These are phyloP conservation scores for Lactifluus subvellereus DNA, from an alignment of 768 basidiomycete species.

Conservation along the genomic window DNA sequence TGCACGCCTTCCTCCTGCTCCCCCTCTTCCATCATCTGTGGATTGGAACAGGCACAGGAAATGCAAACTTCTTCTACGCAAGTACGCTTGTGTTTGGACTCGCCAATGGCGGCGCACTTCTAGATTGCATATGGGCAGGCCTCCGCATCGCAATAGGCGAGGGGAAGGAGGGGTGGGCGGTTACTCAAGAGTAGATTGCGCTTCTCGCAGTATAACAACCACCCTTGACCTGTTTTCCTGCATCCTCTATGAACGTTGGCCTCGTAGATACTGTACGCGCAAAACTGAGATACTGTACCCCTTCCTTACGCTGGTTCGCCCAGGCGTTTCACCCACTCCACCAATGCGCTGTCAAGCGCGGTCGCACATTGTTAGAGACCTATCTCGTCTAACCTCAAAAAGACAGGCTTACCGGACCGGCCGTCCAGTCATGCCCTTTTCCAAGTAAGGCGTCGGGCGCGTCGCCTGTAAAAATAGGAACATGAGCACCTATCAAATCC, in stretches of 20 bases:
- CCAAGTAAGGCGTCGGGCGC: slow-evolving; percentile 53
- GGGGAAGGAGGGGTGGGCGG: slow-evolving; percentile 45
- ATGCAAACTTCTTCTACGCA: slow-evolving; percentile 98
- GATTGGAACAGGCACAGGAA: slow-evolving; percentile 87
- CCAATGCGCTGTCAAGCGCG: slow-evolving; percentile 15
- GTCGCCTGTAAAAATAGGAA: slow-evolving; percentile 37
- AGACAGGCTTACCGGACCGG: slow-evolving; percentile 56
- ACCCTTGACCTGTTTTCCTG: background rate
- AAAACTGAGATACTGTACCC: background rate
- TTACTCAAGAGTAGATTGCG: slow-evolving; percentile 49
- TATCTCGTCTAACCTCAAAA: background rate
- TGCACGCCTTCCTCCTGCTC: slow-evolving; percentile 78
- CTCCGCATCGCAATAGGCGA: slow-evolving; percentile 64
- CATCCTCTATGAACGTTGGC: background rate
- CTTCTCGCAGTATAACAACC: background rate
- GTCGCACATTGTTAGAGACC: background rate
- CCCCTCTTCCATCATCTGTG: slow-evolving; percentile 91
- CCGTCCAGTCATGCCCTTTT: slow-evolving; percentile 74
- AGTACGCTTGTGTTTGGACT: slow-evolving; percentile 90
- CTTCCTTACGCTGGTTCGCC: background rate
- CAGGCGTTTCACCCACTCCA: slow-evolving; percentile 23
- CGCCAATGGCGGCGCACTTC: slow-evolving; percentile 74
- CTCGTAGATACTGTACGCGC: background rate
- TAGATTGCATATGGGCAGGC: slow-evolving; percentile 83
- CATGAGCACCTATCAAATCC: background rate